Evolutionary conservation across 2,329 filamentous ascomycete species (phyloP).

Genomic region (Teratosphaeria destructans): DNA sequence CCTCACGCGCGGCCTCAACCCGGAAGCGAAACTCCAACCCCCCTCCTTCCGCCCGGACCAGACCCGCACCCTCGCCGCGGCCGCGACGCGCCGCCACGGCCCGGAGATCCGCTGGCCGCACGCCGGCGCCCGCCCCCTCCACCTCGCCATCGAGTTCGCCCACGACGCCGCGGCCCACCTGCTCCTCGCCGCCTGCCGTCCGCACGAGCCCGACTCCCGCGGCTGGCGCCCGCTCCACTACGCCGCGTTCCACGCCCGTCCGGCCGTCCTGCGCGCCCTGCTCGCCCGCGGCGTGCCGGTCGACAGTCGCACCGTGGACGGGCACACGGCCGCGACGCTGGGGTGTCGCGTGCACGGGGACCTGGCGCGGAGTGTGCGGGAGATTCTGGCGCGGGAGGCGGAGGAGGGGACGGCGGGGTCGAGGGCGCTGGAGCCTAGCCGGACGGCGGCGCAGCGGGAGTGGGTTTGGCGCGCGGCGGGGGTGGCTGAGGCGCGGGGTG

Average conservation of each 20-base stretch:
- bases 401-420: conserved; percentile 1
- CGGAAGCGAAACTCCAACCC: conserved; percentile 9
- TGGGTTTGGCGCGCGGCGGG: conserved; percentile 7
- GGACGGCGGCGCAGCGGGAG: conserved; percentile 7
- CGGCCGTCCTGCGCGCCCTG: conserved; percentile 9
- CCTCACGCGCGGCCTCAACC: conserved; percentile 8
- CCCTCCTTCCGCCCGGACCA: conserved; percentile 12
- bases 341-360: conserved; percentile 10
- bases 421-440: not conserved
- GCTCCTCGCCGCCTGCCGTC: conserved; percentile 9
- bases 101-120: conserved; percentile 14
- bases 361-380: conserved; percentile 1
- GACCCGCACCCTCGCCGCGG: conserved; percentile 6
- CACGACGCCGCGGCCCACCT: conserved; percentile 10
- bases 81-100: conserved; percentile 9
- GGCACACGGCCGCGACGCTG: conserved; percentile 7
- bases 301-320: conserved; percentile 7
- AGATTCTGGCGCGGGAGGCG: conserved; percentile 1
- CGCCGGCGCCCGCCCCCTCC: conserved; percentile 8
- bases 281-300: conserved; percentile 5
- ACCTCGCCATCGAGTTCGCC: conserved; percentile 13
- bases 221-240: conserved; percentile 13
- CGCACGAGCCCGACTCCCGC: conserved; percentile 8
- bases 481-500: conserved; percentile 5
- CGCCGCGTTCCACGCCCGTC: conserved; percentile 10